Percentiles rank a stretch among this genome's conserved stretches.
Conservation (phyloP, 768 basidiomycete genomes). For the Naganishia randhawae region DNA sequence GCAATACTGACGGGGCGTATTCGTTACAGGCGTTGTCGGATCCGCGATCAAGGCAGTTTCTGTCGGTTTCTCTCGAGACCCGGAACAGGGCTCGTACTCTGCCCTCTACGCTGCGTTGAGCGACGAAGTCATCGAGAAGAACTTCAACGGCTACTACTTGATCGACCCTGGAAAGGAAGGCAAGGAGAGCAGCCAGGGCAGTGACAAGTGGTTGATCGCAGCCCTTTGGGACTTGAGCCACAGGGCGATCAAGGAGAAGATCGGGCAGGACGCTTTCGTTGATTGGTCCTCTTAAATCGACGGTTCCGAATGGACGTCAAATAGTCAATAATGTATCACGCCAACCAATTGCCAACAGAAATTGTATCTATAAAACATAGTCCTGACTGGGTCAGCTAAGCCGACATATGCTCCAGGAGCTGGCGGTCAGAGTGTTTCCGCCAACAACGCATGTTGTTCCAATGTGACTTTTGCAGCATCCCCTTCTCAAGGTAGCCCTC, state of each 20-base stretch:
- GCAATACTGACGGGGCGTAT: neutral
- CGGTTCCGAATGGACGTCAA: neutral
- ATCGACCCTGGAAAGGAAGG: slow-evolving; percentile 41
- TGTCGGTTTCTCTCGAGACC: slow-evolving; percentile 27
- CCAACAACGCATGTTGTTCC: no score
- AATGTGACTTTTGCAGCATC: no score
- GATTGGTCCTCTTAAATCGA: slow-evolving; percentile 32
- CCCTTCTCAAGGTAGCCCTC: no score
- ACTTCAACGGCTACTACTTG: slow-evolving; percentile 44
- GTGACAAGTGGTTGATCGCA: slow-evolving; percentile 37
- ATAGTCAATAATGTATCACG: neutral
- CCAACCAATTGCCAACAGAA: neutral
- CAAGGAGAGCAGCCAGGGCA: slow-evolving; percentile 41
- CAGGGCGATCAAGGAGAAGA: slow-evolving; percentile 39
- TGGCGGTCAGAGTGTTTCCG: no score
- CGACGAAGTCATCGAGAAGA: slow-evolving; percentile 42
- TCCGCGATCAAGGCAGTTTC: neutral
- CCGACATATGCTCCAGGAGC: no score
- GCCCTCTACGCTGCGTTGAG: slow-evolving; percentile 38
- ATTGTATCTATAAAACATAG: slow-evolving; percentile 2
- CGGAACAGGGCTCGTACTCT: slow-evolving; percentile 45
- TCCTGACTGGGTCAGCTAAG: no score
- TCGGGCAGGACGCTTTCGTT: slow-evolving; percentile 39
- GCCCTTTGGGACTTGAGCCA: slow-evolving; percentile 45
- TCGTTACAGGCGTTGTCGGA: neutral